Percentiles rank a stretch among this genome's conserved stretches.
Conservation (phyloP, 176 grass and related monocot species). For the Cocos nucifera region DNA sequence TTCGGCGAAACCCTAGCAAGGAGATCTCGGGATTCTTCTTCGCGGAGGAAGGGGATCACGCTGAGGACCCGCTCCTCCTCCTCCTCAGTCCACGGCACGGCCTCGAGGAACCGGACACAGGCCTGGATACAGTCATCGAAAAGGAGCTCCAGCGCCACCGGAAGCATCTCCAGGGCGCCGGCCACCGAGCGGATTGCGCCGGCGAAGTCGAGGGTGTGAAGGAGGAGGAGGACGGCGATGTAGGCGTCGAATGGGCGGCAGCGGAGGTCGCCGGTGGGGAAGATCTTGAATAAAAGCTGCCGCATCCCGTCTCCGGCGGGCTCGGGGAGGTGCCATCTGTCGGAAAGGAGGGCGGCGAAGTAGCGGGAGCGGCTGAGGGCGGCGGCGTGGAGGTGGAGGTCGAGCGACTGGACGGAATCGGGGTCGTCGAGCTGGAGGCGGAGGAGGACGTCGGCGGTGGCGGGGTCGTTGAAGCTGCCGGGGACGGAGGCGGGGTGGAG, state of each 20-base stretch:
- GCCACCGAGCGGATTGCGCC: constrained; percentile 28
- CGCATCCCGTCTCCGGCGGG: too few species aligned
- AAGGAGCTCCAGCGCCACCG: constrained; percentile 56
- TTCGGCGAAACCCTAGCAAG: constrained; percentile 32
- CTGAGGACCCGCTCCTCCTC: constrained; percentile 35
- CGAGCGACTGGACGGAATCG: not conserved
- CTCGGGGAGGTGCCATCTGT: constrained; percentile 22
- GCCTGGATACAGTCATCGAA: constrained; percentile 35
- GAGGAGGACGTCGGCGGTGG: not conserved
- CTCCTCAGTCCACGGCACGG: constrained; percentile 56
- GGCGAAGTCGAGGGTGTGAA: constrained; percentile 60
- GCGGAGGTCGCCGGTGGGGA: not conserved
- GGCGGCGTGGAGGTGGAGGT: constrained; percentile 32
- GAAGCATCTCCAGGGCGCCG: constrained; percentile 53
- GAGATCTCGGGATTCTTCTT: constrained; percentile 44
- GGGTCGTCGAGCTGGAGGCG: not conserved
- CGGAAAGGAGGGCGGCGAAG: constrained; percentile 48
- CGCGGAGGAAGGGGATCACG: constrained; percentile 43
- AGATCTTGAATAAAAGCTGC: constrained; percentile 11
- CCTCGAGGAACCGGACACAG: constrained; percentile 54
- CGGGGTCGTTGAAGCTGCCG: too few species aligned
- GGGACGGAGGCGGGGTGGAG: too few species aligned
- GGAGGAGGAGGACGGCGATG: constrained; percentile 47
- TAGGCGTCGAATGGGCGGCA: constrained; percentile 40
- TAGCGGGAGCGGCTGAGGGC: constrained; percentile 51